phyloP scores from a whole-genome alignment of 179 eudicot genomes.

The Silene noctiflora region DNA sequence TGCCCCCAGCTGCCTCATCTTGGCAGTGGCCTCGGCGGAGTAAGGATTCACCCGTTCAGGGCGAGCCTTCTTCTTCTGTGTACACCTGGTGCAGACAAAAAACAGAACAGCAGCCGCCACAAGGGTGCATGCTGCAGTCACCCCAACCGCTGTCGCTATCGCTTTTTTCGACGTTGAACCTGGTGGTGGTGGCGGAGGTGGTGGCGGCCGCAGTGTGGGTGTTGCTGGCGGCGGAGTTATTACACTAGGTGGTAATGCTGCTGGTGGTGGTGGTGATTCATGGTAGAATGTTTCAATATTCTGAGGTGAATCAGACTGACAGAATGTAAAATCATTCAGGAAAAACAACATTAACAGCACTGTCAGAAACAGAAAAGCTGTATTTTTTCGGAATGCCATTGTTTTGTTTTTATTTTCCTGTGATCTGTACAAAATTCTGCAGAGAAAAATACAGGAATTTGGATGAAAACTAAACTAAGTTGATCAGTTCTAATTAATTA shows the following conservation, averaged over 20 bases:
- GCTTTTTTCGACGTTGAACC: constrained; percentile 34
- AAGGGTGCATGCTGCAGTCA: constrained; percentile 63
- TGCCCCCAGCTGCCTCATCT: constrained; percentile 24
- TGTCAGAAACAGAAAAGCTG: neutral
- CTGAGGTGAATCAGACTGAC: constrained; percentile 46
- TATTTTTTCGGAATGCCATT: constrained; percentile 21
- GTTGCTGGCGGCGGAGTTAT: constrained; percentile 16
- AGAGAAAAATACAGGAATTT: neutral
- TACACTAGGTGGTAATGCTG: neutral
- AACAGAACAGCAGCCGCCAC: constrained; percentile 54
- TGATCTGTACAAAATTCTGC: constrained; percentile 24
- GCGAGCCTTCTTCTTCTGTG: constrained; percentile 15
- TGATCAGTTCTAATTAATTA: constrained; percentile 23
- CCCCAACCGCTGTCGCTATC: constrained; percentile 57
- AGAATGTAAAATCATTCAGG: constrained; percentile 21
- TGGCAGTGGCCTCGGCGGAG: constrained; percentile 19
- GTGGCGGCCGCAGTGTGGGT: constrained; percentile 22
- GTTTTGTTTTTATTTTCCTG: neutral
- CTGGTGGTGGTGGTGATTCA: constrained; percentile 28
- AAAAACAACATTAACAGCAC: constrained; percentile 20
- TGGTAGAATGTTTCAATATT: constrained; percentile 66
- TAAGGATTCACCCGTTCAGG: neutral
- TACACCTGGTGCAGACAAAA: constrained; percentile 33
- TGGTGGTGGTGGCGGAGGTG: neutral
- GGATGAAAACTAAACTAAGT: constrained; percentile 16